Evolutionary conservation across 1,284 basidiomycete species (phyloP).

Genomic region (Lentinula novae-zelandiae): DNA sequence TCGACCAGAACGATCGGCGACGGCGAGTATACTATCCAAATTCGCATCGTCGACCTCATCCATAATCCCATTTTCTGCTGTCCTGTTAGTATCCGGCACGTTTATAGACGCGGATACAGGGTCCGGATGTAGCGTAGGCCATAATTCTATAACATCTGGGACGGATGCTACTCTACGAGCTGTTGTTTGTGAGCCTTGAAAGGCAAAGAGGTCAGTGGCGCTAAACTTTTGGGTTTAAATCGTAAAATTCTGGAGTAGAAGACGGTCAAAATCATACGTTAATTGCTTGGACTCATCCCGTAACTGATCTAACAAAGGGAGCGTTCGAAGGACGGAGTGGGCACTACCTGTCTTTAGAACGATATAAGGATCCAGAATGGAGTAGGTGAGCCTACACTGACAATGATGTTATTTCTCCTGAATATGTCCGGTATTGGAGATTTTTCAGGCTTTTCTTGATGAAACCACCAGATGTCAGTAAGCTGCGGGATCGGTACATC

Average conservation of each 20-base stretch:
- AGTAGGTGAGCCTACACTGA: constrained; percentile 28
- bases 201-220: constrained; percentile 72
- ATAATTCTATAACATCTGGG: constrained; percentile 56
- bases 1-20: constrained; percentile 53
- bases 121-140: constrained; percentile 63
- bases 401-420: constrained; percentile 60
- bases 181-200: constrained; percentile 61
- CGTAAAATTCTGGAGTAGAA: constrained; percentile 13
- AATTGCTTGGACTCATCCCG: constrained; percentile 59
- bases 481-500: constrained; percentile 27
- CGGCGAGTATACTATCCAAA: constrained; percentile 56
- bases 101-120: constrained; percentile 57
- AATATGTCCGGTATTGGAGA: constrained; percentile 71
- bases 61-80: constrained; percentile 32
- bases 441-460: constrained; percentile 38
- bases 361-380: constrained; percentile 5
- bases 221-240: constrained; percentile 31
- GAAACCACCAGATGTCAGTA: constrained; percentile 69
- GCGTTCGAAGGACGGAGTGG: constrained; percentile 59
- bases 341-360: constrained; percentile 66
- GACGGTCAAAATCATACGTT: constrained; percentile 40
- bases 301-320: constrained; percentile 68
- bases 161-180: constrained; percentile 36
- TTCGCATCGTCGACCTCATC: constrained; percentile 55
- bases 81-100: constrained; percentile 31